A percentile compares a stretch with the other conserved stretches of the same genome.
Evolutionary conservation across 352 stramenopile genomes (phyloP).

Genomic region (Globisporangium spiculum): DNA sequence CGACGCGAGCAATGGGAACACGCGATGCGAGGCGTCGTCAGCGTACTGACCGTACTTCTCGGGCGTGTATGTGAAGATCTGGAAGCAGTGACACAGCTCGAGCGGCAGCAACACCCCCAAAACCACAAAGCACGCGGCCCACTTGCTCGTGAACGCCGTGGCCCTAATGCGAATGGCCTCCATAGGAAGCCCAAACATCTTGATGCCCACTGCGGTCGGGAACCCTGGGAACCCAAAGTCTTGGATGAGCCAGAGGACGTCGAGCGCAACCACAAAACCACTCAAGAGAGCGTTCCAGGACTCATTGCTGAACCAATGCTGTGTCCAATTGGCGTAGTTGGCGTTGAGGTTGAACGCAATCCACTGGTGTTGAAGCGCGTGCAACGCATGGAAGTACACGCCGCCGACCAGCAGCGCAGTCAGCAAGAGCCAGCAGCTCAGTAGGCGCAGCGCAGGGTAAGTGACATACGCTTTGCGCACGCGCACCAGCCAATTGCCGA

Average conservation of each 20-base stretch:
- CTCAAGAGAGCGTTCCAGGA: constrained; percentile 38
- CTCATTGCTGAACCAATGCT: constrained; percentile 33
- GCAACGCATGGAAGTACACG: constrained; percentile 28
- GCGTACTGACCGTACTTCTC: constrained; percentile 30
- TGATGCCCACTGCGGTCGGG: constrained; percentile 25
- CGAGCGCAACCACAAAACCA: constrained; percentile 33
- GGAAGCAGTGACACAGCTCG: constrained; percentile 45
- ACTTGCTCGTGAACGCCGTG: constrained; percentile 41
- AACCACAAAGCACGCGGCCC: constrained; percentile 46
- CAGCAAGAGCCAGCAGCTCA: constrained; percentile 27
- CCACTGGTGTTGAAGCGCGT: constrained; percentile 24
- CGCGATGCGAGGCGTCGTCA: constrained; percentile 24
- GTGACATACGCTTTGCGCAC: constrained; percentile 26
- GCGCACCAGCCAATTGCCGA: constrained; percentile 26
- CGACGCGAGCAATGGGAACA: constrained; percentile 15
- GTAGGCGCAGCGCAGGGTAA: constrained; percentile 22
- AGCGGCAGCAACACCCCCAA: constrained; percentile 44
- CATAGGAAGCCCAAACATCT: constrained; percentile 38
- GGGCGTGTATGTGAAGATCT: constrained; percentile 41
- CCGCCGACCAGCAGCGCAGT: constrained; percentile 22
- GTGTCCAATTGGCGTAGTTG: constrained; percentile 5
- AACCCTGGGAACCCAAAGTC: constrained; percentile 54
- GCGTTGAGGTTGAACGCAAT: constrained; percentile 21
- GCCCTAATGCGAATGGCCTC: constrained; percentile 22
- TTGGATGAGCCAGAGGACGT: constrained; percentile 52